These are phyloP conservation scores for Coniella vitis DNA, from an alignment of 2,329 filamentous ascomycete genomes.

Conservation along the genomic window DNA sequence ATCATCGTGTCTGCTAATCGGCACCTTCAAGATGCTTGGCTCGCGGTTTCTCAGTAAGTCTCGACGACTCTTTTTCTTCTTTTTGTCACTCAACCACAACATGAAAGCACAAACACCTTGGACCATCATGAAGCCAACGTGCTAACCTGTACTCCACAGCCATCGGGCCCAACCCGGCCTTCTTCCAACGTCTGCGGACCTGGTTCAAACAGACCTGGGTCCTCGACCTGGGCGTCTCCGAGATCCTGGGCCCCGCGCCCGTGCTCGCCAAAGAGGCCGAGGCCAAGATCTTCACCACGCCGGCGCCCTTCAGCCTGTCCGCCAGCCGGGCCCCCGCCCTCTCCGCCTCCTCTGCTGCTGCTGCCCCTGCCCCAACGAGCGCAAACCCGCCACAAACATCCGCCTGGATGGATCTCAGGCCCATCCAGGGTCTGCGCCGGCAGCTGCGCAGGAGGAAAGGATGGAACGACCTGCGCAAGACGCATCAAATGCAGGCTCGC, in stretches of 20 bases:
- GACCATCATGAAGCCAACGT: no score
- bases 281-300: constrained; percentile 3
- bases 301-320: constrained; percentile 1
- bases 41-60: constrained; percentile 5
- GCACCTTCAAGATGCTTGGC: constrained; percentile 5
- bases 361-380: no score
- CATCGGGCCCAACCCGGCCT: constrained; percentile 1
- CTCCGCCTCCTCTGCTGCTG: neutral
- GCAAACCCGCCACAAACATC: no score
- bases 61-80: neutral
- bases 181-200: constrained; percentile 2
- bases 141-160: neutral
- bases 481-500: neutral
- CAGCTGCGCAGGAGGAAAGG: constrained; percentile 7
- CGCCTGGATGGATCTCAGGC: neutral
- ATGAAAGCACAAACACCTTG: no score
- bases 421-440: constrained; percentile 1
- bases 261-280: neutral
- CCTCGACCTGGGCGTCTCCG: constrained; percentile 2
- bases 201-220: constrained; percentile 4
- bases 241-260: constrained; percentile 4
- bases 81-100: no score
- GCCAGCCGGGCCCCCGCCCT: neutral
- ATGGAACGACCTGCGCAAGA: constrained; percentile 1
- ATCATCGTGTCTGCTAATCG: no score